Conservation (phyloP, 1,139 yeast genomes). For the Diutina rugosa region DNA sequence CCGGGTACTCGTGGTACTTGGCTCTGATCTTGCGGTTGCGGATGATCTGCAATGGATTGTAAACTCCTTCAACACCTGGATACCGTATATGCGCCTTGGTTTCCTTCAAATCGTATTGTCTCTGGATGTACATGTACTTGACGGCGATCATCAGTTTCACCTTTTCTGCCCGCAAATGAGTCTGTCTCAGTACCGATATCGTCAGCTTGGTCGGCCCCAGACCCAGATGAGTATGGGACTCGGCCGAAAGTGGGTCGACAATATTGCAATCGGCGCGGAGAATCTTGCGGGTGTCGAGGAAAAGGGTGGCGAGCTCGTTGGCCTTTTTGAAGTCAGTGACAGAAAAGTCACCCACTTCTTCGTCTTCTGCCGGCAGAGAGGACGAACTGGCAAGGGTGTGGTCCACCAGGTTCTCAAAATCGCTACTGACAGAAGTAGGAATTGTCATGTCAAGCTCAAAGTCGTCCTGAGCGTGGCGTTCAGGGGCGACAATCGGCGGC, state of each 20-base stretch:
- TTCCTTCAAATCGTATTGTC: conserved; percentile 13
- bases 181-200: conserved; percentile 8
- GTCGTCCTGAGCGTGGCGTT: not conserved
- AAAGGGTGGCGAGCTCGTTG: conserved; percentile 27
- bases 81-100: conserved; percentile 13
- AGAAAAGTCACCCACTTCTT: not conserved
- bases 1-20: conserved; percentile 25
- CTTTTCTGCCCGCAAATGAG: conserved; percentile 32
- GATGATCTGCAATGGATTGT: conserved; percentile 71
- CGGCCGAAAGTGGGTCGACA: conserved; percentile 13
- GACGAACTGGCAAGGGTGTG: not conserved
- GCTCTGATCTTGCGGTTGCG: conserved; percentile 48
- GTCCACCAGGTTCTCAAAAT: not conserved
- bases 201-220: conserved; percentile 4
- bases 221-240: conserved; percentile 4
- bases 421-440: not conserved
- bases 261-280: conserved; percentile 31
- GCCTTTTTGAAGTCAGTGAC: conserved; percentile 18
- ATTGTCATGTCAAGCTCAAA: not conserved
- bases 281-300: conserved; percentile 29
- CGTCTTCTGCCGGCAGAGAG: not conserved
- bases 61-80: conserved; percentile 50
- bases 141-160: conserved; percentile 38
- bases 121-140: conserved; percentile 36
- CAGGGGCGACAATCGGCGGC: not conserved